Base-by-base conservation (phyloP, 805 yeast species). In the Monosporozyma servazzii region DNA sequence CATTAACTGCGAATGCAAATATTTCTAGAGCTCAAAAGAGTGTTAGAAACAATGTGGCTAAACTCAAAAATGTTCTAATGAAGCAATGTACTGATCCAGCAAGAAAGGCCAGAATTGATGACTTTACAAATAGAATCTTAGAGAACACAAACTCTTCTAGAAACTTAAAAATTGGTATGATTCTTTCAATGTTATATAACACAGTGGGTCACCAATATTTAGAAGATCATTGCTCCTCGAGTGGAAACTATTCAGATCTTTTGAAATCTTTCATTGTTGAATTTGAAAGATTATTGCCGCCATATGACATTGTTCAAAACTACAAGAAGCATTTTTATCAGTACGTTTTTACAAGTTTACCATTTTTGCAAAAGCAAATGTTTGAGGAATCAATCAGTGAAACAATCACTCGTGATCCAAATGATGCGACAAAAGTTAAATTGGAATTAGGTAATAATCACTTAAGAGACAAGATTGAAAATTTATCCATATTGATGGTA, bases 351-450 rank as follows among this genome's bases (percentile, higher is more conserved):
- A 64, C 66, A 8, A 59, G 54, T 42, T 50, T 62, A 30, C 66
- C 70, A 1, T 63, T 61, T 45, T 42, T 67, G 18, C 65, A 65
- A 47, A 54, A 56, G 11, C 55, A 56, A 29, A 49, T 55, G 27
- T 67, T 67, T 51, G 71, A 67, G 51, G 61, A 62, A 27, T 56
- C 64, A n/a, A 39, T 67, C 8, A 42, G 52, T 20, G 51, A 58
- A 31, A 56, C 64, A 7, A 43, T 67, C 40, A 43, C 49, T 10
- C 49, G 48, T 13, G 59, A 64, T 50, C 54, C 56, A 17, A 46
- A 53, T 3, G 51, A 56, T 31, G 57, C 63, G 9, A 49, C 47
- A 8, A 61, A 57, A 41, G 56, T 63, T 31, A 58, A 50, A 33
- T 51, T 66, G 7, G 45, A 57, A 39, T 45, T 67, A 39, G 70